A percentile compares a stretch with the other conserved stretches of the same genome.
phyloP scores from a whole-genome alignment of 1,284 basidiomycete species.

The Boletus albobrunnescens region DNA sequence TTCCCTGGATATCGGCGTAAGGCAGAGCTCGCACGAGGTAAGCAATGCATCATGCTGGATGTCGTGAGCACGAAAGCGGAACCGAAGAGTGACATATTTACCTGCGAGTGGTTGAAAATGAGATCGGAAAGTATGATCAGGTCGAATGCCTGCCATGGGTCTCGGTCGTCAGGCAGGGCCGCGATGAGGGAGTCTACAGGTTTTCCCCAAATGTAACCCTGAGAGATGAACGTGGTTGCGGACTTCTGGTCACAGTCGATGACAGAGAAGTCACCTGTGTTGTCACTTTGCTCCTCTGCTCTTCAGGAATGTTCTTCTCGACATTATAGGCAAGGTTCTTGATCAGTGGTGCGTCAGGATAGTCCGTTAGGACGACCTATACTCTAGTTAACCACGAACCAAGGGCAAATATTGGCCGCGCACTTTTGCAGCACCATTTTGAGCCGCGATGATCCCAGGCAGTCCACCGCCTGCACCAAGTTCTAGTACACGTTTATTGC shows the following conservation, averaged over 20 bases:
- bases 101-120: conserved; percentile 85
- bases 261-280: conserved; percentile 45
- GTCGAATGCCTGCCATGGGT: conserved; percentile 51
- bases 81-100: conserved; percentile 23
- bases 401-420: conserved; percentile 15
- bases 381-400: not conserved
- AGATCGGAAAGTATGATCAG: conserved; percentile 89
- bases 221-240: not conserved
- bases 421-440: conserved; percentile 64
- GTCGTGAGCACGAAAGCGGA: not conserved
- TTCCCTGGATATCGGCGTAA: conserved; percentile 14
- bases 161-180: conserved; percentile 28
- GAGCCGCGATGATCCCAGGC: conserved; percentile 72
- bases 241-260: not conserved
- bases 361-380: conserved; percentile 85
- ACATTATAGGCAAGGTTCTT: conserved; percentile 78
- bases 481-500: conserved; percentile 64
- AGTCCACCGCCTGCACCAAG: conserved; percentile 91
- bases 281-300: conserved; percentile 34
- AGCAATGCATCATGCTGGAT: conserved; percentile 79
- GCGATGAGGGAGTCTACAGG: conserved; percentile 53
- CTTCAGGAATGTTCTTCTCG: conserved; percentile 46
- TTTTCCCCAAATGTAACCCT: conserved; percentile 94
- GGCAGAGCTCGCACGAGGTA: conserved; percentile 62
- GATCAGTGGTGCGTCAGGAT: conserved; percentile 80